Base-by-base conservation (phyloP, 2,329 filamentous ascomycete genomes). In the Verticillium tricorpus region DNA sequence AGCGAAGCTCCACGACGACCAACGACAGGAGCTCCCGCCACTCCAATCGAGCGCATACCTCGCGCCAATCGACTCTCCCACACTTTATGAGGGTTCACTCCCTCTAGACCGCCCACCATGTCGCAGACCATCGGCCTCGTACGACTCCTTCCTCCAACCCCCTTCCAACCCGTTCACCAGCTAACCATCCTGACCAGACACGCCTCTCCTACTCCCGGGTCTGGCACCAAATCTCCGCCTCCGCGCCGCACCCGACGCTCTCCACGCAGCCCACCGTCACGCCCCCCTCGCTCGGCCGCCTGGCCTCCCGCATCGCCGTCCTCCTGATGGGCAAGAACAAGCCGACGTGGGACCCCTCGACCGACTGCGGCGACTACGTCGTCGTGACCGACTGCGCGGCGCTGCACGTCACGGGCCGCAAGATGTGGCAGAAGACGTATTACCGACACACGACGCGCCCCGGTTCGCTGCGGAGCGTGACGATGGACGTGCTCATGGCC, bases 251-350 rank as follows among this genome's bases (percentile, higher is more conserved):
- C 71, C 77, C 81, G n/a, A 81, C 77, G 17, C 85, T 89, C 69
- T 87, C 79, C 69, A 88, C 78, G 64, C 82, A 76, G 74, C 83
- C 69, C 67, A 78, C 81, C 68, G 75, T 87, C 28, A 87, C 87
- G 22, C 83, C 87, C 19, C 92, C 93, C 15, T 88, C 92, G n/a
- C 89, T 97, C 50, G 94, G 94, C 69, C 92, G 94, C 52, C 84
- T 97, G 59, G 94, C 94, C 64, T 92, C 90, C 60, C 88, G 90
- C 66, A 97, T 97, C 76, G 94, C 93, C 65, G 82, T 89, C 60
- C 83, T 92, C 64, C 87, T 97, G 59, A 97, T 98, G 93, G 95
- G 95, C 79, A 99, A 99, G 83, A 90, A 99, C 85, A 99, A 99
- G 80, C 95, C 95, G 25, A 97, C 95, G 76, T 99, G 88, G 80